Evolutionary conservation across 106 monocot species (phyloP).

Genomic region (Dioscorea dumetorum): DNA sequence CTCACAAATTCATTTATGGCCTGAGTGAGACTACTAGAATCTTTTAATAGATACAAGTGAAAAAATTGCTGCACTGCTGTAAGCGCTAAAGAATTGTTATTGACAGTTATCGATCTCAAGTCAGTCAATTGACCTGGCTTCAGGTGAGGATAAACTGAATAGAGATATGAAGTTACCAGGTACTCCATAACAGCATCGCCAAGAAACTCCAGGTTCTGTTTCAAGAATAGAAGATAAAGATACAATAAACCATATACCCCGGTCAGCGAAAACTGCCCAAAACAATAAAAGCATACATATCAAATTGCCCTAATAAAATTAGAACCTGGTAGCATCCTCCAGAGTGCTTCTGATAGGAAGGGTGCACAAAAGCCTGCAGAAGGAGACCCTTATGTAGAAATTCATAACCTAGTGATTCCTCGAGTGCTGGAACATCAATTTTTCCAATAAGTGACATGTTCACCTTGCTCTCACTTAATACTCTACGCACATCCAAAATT

Average conservation of each 20-base stretch:
- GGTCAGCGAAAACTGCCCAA: too few species aligned
- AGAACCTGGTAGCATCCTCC: constrained; percentile 98
- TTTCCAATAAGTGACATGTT: constrained; percentile 44
- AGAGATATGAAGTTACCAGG: constrained; percentile 91
- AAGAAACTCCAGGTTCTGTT: constrained; percentile 94
- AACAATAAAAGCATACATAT: too few species aligned
- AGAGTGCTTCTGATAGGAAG: constrained; percentile 73
- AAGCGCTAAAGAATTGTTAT: constrained; percentile 77
- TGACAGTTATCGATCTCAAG: constrained; percentile 58
- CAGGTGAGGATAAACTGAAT: constrained; percentile 76
- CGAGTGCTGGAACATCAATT: constrained; percentile 47
- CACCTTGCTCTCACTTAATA: constrained; percentile 34
- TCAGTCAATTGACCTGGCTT: constrained; percentile 96
- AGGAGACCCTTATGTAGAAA: constrained; percentile 82
- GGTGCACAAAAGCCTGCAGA: constrained; percentile 79
- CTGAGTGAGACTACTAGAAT: constrained; percentile 46
- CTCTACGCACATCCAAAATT: constrained; percentile 37
- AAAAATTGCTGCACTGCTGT: constrained; percentile 46
- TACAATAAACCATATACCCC: background rate
- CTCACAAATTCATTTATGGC: constrained; percentile 65
- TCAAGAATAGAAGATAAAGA: constrained; percentile 6
- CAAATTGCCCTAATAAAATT: background rate
- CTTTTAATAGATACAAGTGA: constrained; percentile 58
- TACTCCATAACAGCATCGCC: constrained; percentile 98
- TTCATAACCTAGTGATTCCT: constrained; percentile 50